Conservation (phyloP, 1,284 basidiomycete species). For the Earliella scabrosa region DNA sequence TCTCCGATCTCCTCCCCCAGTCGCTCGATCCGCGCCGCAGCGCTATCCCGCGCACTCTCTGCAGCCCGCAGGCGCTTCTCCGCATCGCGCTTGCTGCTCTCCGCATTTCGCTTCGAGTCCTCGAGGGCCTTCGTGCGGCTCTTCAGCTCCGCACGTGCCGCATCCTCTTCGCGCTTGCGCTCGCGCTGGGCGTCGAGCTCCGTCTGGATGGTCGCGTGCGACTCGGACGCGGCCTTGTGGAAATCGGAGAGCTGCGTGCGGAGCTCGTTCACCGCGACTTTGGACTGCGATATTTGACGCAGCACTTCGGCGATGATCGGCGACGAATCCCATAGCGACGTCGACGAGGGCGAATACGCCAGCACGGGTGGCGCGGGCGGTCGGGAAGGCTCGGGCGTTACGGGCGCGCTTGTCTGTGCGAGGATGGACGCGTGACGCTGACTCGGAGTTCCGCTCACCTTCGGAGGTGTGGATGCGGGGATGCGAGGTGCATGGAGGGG, state of each 20-base stretch:
- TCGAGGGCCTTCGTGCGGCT: slow-evolving; percentile 83
- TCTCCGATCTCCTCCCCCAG: slow-evolving; percentile 72
- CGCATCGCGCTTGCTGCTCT: slow-evolving; percentile 78
- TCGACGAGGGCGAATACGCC: slow-evolving; percentile 25
- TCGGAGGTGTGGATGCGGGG: slow-evolving; percentile 37
- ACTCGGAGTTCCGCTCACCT: slow-evolving; percentile 22
- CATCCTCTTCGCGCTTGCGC: slow-evolving; percentile 85
- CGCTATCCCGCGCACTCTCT: slow-evolving; percentile 66
- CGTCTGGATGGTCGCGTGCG: slow-evolving; percentile 67
- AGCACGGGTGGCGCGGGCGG: slow-evolving; percentile 18
- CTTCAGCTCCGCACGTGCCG: slow-evolving; percentile 78
- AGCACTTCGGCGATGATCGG: slow-evolving; percentile 78
- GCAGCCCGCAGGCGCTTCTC: slow-evolving; percentile 85
- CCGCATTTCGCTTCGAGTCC: slow-evolving; percentile 85
- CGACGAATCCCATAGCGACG: slow-evolving; percentile 61
- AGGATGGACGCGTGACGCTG: slow-evolving; percentile 26
- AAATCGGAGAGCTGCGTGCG: slow-evolving; percentile 78
- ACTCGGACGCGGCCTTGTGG: slow-evolving; percentile 61
- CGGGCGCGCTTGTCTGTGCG: slow-evolving; percentile 26
- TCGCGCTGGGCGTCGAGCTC: slow-evolving; percentile 79
- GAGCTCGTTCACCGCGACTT: slow-evolving; percentile 71
- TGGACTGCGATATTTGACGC: slow-evolving; percentile 75
- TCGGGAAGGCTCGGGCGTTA: slow-evolving; percentile 23
- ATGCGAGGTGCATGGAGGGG: slow-evolving; percentile 66
- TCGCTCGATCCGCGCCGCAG: slow-evolving; percentile 65